Evolutionary conservation across 768 basidiomycete genomes (phyloP), one percentile per base, ranked within the genome.

Genomic region (Boletellus ananas): DNA sequence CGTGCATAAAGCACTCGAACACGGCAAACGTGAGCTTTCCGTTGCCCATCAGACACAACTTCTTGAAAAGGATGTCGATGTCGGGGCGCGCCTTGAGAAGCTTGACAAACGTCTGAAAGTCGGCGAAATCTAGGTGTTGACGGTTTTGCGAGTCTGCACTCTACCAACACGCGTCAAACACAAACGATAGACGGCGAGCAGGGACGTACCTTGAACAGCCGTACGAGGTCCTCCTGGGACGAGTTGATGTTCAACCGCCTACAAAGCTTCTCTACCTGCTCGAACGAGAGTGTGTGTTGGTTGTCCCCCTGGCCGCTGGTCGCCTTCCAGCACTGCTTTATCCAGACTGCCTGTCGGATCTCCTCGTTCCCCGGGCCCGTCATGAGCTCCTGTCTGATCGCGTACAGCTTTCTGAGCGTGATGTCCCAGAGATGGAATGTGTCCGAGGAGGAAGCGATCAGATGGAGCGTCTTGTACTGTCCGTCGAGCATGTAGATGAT

Each of bases 1-100:
- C 58, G 14, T 62, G 69, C 67, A 87, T 74, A 58, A 87, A 86
- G 23, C 56, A 50, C 36, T 70, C 69, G 56, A 86, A 85, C 0
- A 64, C 20, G 31, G 13, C 45, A 63, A 75, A 52, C 64, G 68
- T 43, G 79, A 67, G 9, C 41, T 58, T 37, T 45, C 75, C 74
- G 2, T 68, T 51, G 8, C 62, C 55, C 29, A 56, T 47, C 0
- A 51, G 66, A 34, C 63, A 63, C 21, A 81, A 54, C 27, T 65
- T 69, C 52, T 70, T 70, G 65, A 85, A 87, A 8, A 96, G 67
- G 0, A 72, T 60, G 46, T 88, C 83, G 1, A 98, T 65, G 42
- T 98, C 95, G 0, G 88, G 84, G 14, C 95, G 81, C n/a, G 78
- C 74, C 64, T 93, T 94, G 49, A 96, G 77, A 29, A 83, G 66